Evolutionary conservation across 164 flowering plant species (phyloP).

Genomic region (Macadamia tetraphylla): DNA sequence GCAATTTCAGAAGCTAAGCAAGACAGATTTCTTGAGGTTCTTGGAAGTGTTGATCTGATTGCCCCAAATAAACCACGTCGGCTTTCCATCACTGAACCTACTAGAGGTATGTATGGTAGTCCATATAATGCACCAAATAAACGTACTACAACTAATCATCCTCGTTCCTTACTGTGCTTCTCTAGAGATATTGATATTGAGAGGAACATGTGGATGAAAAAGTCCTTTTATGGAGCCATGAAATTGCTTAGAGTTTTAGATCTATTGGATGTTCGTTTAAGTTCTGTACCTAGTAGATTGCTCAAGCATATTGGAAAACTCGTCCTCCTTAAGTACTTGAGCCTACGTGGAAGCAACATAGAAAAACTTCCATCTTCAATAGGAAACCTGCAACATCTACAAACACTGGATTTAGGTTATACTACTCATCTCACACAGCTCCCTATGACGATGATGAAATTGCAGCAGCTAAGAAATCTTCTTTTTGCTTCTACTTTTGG

Average conservation of each 20-base stretch:
- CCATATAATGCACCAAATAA: background rate
- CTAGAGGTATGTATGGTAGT: background rate
- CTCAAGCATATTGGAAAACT: slow-evolving; percentile 9
- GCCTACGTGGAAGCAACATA: background rate
- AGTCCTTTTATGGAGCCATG: background rate
- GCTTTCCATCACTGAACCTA: background rate
- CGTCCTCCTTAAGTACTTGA: slow-evolving; percentile 10
- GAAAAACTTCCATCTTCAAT: slow-evolving; percentile 9
- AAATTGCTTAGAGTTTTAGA: slow-evolving; percentile 17
- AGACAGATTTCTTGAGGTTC: background rate
- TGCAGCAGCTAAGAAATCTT: no score
- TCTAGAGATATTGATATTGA: no score
- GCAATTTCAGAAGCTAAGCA: background rate
- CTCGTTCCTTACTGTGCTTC: background rate
- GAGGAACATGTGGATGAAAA: background rate
- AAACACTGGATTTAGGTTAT: slow-evolving; percentile 13
- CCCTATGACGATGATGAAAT: no score
- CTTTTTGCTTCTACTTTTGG: no score
- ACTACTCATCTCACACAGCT: background rate
- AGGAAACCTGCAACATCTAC: slow-evolving; percentile 3
- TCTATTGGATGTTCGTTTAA: slow-evolving; percentile 3
- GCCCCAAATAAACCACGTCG: background rate
- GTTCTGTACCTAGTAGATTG: background rate
- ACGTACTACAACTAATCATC: background rate
- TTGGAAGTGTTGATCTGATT: background rate